Evolutionary conservation across 2,329 filamentous ascomycete species (phyloP).

Genomic region (Sordariomycetes sp.): DNA sequence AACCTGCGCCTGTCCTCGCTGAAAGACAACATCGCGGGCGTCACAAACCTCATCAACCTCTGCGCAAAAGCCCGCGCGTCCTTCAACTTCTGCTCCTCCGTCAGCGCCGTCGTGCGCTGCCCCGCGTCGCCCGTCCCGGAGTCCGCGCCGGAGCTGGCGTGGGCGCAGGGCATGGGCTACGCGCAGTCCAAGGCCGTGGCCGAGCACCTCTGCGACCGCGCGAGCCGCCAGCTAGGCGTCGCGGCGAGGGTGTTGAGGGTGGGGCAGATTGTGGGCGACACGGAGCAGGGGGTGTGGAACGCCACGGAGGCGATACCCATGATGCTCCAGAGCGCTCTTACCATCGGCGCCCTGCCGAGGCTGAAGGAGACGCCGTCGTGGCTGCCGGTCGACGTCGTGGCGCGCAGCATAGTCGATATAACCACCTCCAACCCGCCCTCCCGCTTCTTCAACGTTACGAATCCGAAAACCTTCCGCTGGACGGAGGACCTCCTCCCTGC

Average conservation of each 20-base stretch:
- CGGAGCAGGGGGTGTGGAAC: constrained; percentile 36
- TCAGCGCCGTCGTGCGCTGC: constrained; percentile 28
- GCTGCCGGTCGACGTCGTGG: constrained; percentile 34
- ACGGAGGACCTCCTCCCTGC: constrained; percentile 36
- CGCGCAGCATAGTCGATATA: constrained; percentile 26
- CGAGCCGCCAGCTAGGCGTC: constrained; percentile 17
- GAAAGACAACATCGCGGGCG: constrained; percentile 34
- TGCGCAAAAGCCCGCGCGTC: constrained; percentile 10
- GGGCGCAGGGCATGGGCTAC: constrained; percentile 31
- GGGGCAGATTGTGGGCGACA: constrained; percentile 40
- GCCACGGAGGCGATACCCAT: constrained; percentile 39
- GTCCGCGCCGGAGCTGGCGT: constrained; percentile 19
- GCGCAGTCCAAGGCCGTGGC: constrained; percentile 29
- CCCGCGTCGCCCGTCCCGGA: constrained; percentile 21
- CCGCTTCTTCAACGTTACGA: constrained; percentile 36
- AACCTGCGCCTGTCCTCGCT: constrained; percentile 39
- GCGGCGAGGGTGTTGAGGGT: constrained; percentile 27
- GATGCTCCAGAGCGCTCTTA: constrained; percentile 32
- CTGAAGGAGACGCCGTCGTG: constrained; percentile 32
- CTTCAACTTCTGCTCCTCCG: constrained; percentile 41
- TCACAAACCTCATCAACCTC: constrained; percentile 29
- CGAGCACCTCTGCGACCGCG: constrained; percentile 24
- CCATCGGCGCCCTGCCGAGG: constrained; percentile 30
- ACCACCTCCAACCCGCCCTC: constrained; percentile 15
- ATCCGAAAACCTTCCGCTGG: constrained; percentile 37